phyloP scores from a whole-genome alignment of 495 filamentous ascomycete species.

The Neurospora terricola region DNA sequence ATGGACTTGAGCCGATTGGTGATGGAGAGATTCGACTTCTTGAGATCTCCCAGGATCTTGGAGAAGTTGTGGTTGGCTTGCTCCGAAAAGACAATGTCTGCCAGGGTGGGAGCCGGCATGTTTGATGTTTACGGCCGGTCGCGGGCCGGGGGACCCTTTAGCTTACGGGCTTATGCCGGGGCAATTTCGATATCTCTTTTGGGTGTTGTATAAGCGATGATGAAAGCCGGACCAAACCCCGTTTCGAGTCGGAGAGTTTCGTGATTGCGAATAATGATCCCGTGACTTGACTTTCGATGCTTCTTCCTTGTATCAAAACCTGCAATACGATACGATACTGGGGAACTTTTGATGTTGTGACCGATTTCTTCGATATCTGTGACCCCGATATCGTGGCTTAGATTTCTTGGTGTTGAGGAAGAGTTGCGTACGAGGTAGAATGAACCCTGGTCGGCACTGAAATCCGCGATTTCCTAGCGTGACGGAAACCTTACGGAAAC shows the following conservation, averaged over 20 bases:
- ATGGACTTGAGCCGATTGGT: slow-evolving; percentile 71
- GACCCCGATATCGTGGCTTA: not conserved
- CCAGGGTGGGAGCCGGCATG: slow-evolving; percentile 18
- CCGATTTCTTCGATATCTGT: not conserved
- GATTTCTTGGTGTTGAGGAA: not conserved
- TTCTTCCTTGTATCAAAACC: not conserved
- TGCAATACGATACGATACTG: not conserved
- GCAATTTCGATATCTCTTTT: not conserved
- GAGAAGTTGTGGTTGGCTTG: slow-evolving; percentile 46
- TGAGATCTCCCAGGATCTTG: slow-evolving; percentile 46
- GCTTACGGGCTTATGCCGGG: not conserved
- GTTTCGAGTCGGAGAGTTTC: not conserved
- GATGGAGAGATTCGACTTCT: slow-evolving; percentile 65
- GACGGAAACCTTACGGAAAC: not conserved
- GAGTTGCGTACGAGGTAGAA: not conserved
- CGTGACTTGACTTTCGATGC: not conserved
- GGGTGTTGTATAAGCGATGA: not conserved
- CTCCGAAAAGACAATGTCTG: slow-evolving; percentile 39
- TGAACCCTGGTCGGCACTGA: not conserved
- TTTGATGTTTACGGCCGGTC: not conserved
- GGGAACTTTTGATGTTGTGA: not conserved
- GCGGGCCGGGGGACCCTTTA: too few species aligned
- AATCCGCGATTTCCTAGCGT: not conserved
- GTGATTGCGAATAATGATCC: not conserved
- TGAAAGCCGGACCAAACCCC: not conserved